phyloP scores from a whole-genome alignment of 345 rosid genomes.

The Hevea brasiliensis region DNA sequence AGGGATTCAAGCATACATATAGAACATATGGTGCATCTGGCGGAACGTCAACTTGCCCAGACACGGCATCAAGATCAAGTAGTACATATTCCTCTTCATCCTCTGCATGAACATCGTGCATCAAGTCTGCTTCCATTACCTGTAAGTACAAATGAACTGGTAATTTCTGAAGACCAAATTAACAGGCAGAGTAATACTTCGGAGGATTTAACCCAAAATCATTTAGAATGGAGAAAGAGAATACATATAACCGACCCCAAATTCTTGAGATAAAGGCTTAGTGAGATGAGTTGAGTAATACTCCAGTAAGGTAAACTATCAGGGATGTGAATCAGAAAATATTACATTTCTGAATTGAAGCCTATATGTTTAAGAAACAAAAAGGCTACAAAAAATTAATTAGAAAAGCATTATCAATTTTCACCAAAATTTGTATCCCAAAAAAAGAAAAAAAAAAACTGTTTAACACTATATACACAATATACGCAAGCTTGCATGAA shows the following conservation, averaged over 20 bases:
- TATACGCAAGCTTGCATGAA: too few species aligned
- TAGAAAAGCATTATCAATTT: not conserved
- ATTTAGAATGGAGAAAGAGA: too few species aligned
- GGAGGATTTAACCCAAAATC: too few species aligned
- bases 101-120: not conserved
- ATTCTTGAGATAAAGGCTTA: too few species aligned
- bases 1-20: too few species aligned
- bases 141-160: not conserved
- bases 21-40: constrained; percentile 52
- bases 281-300: too few species aligned
- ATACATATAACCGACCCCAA: too few species aligned
- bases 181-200: not conserved
- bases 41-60: constrained; percentile 40
- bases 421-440: too few species aligned
- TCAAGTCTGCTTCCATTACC: constrained; percentile 39
- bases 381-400: too few species aligned
- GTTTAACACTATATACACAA: too few species aligned
- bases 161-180: not conserved
- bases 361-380: too few species aligned
- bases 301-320: not conserved
- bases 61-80: constrained; percentile 53
- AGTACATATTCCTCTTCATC: constrained; percentile 44
- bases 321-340: not conserved
- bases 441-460: too few species aligned
- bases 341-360: not conserved